A percentile compares a stretch with the other conserved stretches of the same genome.
phyloP scores from a whole-genome alignment of 1,139 yeast genomes.

The Nakaseomyces glabratus region DNA sequence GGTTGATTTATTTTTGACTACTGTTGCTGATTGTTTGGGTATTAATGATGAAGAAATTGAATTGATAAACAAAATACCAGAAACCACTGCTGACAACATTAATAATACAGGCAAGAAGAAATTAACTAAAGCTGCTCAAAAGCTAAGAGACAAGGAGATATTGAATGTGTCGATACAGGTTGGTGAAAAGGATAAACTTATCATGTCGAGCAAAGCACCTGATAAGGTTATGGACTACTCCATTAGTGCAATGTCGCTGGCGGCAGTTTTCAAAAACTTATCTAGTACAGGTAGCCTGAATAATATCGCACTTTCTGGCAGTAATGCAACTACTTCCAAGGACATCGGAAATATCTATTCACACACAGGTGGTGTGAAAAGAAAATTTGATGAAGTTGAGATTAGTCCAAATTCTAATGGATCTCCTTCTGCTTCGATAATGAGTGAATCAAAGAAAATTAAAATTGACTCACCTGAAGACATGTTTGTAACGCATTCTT shows the following conservation, averaged over 20 bases:
- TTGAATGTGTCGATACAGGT: conserved; percentile 17
- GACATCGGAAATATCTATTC: neutral
- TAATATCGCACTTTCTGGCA: conserved; percentile 12
- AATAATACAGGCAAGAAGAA: conserved; percentile 31
- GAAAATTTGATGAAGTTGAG: conserved; percentile 23
- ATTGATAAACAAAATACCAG: conserved; percentile 23
- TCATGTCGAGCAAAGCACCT: conserved; percentile 25
- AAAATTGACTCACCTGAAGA: conserved; percentile 32
- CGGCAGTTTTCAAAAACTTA: conserved; percentile 16
- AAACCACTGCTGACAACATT: conserved; percentile 21
- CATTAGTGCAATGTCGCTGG: conserved; percentile 1
- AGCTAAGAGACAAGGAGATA: conserved; percentile 28
- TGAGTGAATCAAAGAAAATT: conserved; percentile 30
- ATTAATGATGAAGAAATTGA: conserved; percentile 26
- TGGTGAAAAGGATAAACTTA: conserved; percentile 18
- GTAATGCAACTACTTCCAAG: neutral
- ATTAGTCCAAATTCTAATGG: conserved; percentile 26
- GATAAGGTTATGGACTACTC: conserved; percentile 5
- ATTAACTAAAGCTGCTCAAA: conserved; percentile 26
- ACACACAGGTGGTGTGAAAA: conserved; percentile 17
- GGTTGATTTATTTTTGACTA: conserved; percentile 27
- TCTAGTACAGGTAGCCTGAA: conserved; percentile 15
- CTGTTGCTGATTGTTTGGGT: conserved; percentile 30
- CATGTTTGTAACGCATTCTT: conserved; percentile 44
- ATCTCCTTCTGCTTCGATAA: conserved; percentile 15